Conservation (phyloP, 805 yeast genomes). For the Debaryomyces prosopidis region DNA sequence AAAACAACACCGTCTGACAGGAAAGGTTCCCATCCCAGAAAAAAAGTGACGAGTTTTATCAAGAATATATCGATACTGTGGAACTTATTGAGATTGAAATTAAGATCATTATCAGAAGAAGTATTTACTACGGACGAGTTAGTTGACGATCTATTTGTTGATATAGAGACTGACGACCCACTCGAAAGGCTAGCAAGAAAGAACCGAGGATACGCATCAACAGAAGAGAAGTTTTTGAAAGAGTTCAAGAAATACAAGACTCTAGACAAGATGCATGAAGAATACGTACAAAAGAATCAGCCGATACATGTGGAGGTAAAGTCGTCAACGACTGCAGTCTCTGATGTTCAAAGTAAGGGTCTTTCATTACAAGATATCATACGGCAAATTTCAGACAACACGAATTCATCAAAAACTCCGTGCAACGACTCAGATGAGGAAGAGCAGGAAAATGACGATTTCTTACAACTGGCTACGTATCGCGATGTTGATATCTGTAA, state of each 20-base stretch:
- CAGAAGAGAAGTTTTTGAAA: slow-evolving; percentile 33
- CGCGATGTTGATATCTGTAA: slow-evolving; percentile 26
- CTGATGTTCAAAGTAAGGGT: slow-evolving; percentile 7
- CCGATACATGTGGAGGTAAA: slow-evolving; percentile 10
- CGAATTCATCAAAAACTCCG: slow-evolving; percentile 11
- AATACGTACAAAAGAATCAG: slow-evolving; percentile 12
- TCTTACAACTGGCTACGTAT: slow-evolving; percentile 9
- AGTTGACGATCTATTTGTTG: slow-evolving; percentile 50
- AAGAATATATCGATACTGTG: slow-evolving; percentile 41
- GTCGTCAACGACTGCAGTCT: slow-evolving; percentile 10
- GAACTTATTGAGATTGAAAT: slow-evolving; percentile 29
- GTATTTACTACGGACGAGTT: slow-evolving; percentile 50
- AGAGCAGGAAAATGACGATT: slow-evolving; percentile 13
- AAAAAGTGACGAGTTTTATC: slow-evolving; percentile 27
- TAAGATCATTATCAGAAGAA: slow-evolving; percentile 49
- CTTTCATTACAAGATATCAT: slow-evolving; percentile 19
- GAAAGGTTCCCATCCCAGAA: slow-evolving; percentile 3
- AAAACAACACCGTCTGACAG: not conserved
- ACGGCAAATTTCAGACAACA: slow-evolving; percentile 17
- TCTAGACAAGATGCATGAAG: slow-evolving; percentile 33
- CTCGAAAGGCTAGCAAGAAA: slow-evolving; percentile 21
- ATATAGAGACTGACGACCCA: slow-evolving; percentile 31
- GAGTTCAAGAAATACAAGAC: slow-evolving; percentile 31
- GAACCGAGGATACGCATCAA: slow-evolving; percentile 21
- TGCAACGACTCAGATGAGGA: slow-evolving; percentile 10